phyloP scores from a whole-genome alignment of 108 stramenopile species.

The Skeletonema grethae region DNA sequence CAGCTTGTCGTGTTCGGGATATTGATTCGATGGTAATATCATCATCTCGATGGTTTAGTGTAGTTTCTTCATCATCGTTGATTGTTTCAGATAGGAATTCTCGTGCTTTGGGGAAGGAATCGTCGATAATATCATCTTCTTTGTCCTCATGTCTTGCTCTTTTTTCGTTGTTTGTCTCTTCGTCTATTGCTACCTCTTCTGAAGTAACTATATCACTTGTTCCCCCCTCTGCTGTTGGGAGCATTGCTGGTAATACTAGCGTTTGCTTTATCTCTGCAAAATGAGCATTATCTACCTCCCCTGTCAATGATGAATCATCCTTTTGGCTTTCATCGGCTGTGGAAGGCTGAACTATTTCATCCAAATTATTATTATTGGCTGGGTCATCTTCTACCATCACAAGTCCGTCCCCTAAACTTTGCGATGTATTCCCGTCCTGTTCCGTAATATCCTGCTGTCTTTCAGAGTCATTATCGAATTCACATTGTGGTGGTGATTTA shows the following conservation, averaged over 20 bases:
- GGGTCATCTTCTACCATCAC: background rate
- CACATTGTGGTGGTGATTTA: background rate
- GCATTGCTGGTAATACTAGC: background rate
- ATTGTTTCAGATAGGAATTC: conserved; percentile 13
- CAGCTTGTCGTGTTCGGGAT: background rate
- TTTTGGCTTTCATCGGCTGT: background rate
- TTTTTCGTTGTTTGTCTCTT: background rate
- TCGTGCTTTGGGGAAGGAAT: conserved; percentile 13
- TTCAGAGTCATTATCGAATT: background rate
- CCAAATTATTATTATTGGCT: background rate
- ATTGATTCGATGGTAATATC: conserved; percentile 1
- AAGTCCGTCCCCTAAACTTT: background rate
- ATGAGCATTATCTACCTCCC: background rate
- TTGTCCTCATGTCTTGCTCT: background rate
- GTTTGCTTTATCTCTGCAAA: background rate
- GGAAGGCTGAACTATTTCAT: background rate
- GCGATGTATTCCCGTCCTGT: background rate
- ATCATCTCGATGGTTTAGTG: conserved; percentile 6
- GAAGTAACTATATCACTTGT: background rate
- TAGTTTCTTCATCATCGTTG: conserved; percentile 10
- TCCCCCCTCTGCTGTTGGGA: background rate
- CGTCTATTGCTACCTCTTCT: background rate
- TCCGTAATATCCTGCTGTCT: background rate
- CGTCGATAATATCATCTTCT: background rate
- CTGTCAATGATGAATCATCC: background rate